phyloP scores from a whole-genome alignment of 805 yeast genomes.

The Candida incommunis region DNA sequence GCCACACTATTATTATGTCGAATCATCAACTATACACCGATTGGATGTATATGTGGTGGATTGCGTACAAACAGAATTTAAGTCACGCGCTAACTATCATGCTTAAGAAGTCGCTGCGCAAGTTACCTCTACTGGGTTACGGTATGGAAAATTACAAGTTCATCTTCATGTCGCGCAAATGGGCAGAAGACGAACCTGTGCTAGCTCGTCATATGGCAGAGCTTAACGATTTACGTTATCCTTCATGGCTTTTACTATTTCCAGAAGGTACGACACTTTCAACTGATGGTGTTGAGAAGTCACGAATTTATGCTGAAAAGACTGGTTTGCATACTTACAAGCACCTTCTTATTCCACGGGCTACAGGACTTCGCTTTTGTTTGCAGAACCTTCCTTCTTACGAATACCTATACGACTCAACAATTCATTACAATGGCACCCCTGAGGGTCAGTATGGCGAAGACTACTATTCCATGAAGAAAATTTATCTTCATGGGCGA shows the following conservation, averaged over 20 bases:
- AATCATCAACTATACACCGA: slow-evolving; percentile 92
- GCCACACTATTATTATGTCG: slow-evolving; percentile 54
- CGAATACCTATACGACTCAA: slow-evolving; percentile 59
- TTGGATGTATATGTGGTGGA: slow-evolving; percentile 87
- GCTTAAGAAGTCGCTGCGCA: slow-evolving; percentile 58
- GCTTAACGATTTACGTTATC: slow-evolving; percentile 28
- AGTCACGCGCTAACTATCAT: slow-evolving; percentile 58
- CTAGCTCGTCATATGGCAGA: slow-evolving; percentile 21
- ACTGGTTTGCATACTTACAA: slow-evolving; percentile 28
- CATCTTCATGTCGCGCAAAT: slow-evolving; percentile 68
- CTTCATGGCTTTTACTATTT: slow-evolving; percentile 60
- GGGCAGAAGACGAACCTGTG: slow-evolving; percentile 60
- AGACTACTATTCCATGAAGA: slow-evolving; percentile 49
- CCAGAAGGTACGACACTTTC: slow-evolving; percentile 94
- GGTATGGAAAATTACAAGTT: slow-evolving; percentile 76
- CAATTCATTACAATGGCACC: slow-evolving; percentile 72
- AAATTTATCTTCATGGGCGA: slow-evolving; percentile 51
- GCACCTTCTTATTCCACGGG: slow-evolving; percentile 69
- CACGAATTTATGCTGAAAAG: slow-evolving; percentile 43
- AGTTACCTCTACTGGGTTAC: slow-evolving; percentile 64
- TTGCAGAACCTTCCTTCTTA: slow-evolving; percentile 34
- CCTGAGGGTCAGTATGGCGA: slow-evolving; percentile 55
- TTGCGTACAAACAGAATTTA: slow-evolving; percentile 52
- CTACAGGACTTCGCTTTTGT: slow-evolving; percentile 61
- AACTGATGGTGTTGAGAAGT: slow-evolving; percentile 42